These are phyloP conservation scores for Cornus kousa DNA, from an alignment of 148 eudicot genomes.

Conservation along the genomic window DNA sequence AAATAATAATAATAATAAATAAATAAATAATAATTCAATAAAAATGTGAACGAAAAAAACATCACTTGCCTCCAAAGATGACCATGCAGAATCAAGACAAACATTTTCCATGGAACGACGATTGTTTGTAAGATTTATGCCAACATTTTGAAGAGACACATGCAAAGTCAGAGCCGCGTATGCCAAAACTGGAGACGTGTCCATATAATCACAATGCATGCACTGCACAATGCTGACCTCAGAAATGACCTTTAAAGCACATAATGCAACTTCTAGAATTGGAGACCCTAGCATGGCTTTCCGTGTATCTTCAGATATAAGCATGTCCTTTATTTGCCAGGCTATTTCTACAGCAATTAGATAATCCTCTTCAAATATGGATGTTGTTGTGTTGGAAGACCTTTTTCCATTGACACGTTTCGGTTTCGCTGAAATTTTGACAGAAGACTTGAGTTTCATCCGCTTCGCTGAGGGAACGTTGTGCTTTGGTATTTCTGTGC, in stretches of 20 bases:
- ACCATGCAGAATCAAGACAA: conserved; percentile 25
- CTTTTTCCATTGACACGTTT: conserved; percentile 35
- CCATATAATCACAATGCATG: conserved; percentile 59
- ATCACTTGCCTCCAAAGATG: conserved; percentile 49
- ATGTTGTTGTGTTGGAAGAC: conserved; percentile 17
- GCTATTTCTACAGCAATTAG: conserved; percentile 60
- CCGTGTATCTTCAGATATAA: conserved; percentile 50
- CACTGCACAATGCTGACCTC: conserved; percentile 72
- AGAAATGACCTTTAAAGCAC: conserved; percentile 62
- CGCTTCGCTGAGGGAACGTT: conserved; percentile 35
- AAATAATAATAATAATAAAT: neutral
- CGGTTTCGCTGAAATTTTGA: conserved; percentile 30
- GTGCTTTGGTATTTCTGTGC: conserved; percentile 41
- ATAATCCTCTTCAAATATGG: conserved; percentile 57
- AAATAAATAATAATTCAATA: neutral
- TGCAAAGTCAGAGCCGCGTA: conserved; percentile 67
- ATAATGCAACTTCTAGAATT: conserved; percentile 39
- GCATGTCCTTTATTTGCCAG: conserved; percentile 90
- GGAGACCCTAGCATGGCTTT: conserved; percentile 56
- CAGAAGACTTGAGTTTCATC: conserved; percentile 39
- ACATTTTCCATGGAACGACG: conserved; percentile 22
- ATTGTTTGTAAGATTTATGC: conserved; percentile 23
- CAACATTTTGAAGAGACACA: conserved; percentile 50
- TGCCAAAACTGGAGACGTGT: conserved; percentile 50
- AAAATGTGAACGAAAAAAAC: neutral